A percentile compares a stretch with the other conserved stretches of the same genome.
These are phyloP conservation scores for Kluyveromyces sp. DNA, from an alignment of 1,139 yeast genomes.

Conservation along the genomic window DNA sequence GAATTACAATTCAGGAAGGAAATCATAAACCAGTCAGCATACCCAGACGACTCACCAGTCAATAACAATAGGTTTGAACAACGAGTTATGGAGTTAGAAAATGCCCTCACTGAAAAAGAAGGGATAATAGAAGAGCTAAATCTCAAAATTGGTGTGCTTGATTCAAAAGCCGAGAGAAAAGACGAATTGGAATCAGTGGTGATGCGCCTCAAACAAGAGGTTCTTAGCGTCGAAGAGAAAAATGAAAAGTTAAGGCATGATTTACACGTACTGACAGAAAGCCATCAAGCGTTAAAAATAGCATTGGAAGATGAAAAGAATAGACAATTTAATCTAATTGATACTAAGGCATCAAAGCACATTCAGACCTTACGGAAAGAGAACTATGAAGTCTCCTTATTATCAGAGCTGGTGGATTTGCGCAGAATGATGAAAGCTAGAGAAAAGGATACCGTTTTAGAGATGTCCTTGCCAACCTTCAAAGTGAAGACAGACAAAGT, in stretches of 20 bases:
- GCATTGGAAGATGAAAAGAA: not conserved
- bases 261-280: not conserved
- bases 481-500: not conserved
- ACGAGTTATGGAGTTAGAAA: not conserved
- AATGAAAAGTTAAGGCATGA: not conserved
- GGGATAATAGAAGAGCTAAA: conserved; percentile 1
- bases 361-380: conserved; percentile 8
- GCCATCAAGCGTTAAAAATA: not conserved
- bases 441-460: not conserved
- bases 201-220: not conserved
- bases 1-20: not conserved
- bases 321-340: conserved; percentile 5
- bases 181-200: not conserved
- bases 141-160: conserved; percentile 1
- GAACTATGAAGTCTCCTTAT: conserved; percentile 12
- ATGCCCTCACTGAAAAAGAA: not conserved
- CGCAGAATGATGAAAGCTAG: conserved; percentile 1
- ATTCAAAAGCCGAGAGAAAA: not conserved
- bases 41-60: not conserved
- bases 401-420: conserved; percentile 16
- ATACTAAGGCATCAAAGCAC: conserved; percentile 6
- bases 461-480: not conserved
- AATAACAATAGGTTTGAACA: not conserved
- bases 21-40: not conserved
- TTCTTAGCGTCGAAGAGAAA: conserved; percentile 2